Evolutionary conservation across 257 asterid species (phyloP).

Genomic region (Penstemon barbatus): DNA sequence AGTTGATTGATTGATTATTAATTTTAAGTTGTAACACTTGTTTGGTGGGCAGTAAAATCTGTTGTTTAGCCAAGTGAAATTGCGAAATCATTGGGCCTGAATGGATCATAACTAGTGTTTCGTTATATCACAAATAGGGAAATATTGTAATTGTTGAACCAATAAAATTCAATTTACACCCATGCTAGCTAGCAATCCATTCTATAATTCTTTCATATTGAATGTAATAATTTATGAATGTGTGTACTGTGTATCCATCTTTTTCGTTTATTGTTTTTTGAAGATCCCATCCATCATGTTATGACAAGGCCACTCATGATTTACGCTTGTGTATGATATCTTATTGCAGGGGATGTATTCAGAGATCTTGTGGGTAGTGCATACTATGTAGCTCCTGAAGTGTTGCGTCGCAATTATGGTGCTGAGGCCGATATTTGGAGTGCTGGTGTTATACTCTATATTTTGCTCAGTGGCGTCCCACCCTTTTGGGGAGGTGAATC

Average conservation of each 20-base stretch:
- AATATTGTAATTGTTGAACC: too few species aligned
- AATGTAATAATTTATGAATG: too few species aligned
- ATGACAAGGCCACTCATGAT: slow-evolving; percentile 2
- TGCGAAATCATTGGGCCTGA: not conserved
- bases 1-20: too few species aligned
- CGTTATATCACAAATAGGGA: too few species aligned
- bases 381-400: slow-evolving; percentile 92
- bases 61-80: not conserved
- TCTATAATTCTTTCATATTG: too few species aligned
- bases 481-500: slow-evolving; percentile 91
- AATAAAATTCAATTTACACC: too few species aligned
- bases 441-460: slow-evolving; percentile 84
- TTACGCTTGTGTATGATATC: slow-evolving; percentile 9
- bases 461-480: slow-evolving; percentile 83
- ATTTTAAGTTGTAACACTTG: too few species aligned
- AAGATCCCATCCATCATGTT: not conserved
- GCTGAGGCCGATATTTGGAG: slow-evolving; percentile 92
- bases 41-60: too few species aligned
- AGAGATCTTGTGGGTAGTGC: slow-evolving; percentile 92
- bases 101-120: too few species aligned
- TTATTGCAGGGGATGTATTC: slow-evolving; percentile 66
- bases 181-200: too few species aligned
- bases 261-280: too few species aligned
- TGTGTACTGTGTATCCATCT: too few species aligned
- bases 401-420: slow-evolving; percentile 71